Conservation (phyloP, 164 flowering plant genomes). For the Saururus chinensis region DNA sequence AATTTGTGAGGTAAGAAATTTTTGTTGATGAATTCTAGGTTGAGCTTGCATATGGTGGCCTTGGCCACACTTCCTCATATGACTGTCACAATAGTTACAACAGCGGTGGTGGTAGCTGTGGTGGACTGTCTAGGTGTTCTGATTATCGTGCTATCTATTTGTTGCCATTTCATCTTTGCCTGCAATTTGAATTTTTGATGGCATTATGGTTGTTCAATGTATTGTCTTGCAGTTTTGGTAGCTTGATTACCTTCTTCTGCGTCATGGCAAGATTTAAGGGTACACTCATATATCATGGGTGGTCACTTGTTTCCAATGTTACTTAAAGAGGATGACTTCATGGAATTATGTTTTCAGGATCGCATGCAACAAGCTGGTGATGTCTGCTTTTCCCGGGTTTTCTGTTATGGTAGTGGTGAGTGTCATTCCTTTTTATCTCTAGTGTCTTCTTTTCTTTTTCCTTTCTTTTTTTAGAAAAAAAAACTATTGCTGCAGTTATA, state of each 20-base stretch:
- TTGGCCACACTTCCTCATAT: conserved; percentile 53
- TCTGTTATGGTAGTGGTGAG: conserved; percentile 77
- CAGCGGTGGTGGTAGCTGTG: conserved; percentile 18
- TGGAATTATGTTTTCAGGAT: conserved; percentile 3
- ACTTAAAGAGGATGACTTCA: background rate
- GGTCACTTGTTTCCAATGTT: too few species aligned
- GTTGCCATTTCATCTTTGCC: conserved; percentile 2
- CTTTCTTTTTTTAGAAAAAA: background rate
- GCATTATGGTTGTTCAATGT: too few species aligned
- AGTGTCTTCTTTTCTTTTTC: background rate
- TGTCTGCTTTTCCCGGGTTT: conserved; percentile 95
- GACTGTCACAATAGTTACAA: conserved; percentile 55
- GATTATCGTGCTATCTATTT: conserved; percentile 56
- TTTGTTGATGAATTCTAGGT: conserved; percentile 30
- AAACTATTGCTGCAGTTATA: too few species aligned
- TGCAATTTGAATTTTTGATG: background rate
- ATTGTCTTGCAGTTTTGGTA: conserved; percentile 46
- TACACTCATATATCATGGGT: conserved; percentile 6
- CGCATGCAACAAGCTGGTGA: conserved; percentile 93
- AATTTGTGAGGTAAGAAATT: too few species aligned
- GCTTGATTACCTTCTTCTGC: conserved; percentile 93
- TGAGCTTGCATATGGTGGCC: conserved; percentile 98
- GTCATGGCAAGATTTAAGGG: conserved; percentile 99
- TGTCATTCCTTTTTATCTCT: background rate
- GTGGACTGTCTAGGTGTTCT: conserved; percentile 71